Conservation (phyloP, 108 stramenopile genomes). For the Mediolabrus comicus region DNA sequence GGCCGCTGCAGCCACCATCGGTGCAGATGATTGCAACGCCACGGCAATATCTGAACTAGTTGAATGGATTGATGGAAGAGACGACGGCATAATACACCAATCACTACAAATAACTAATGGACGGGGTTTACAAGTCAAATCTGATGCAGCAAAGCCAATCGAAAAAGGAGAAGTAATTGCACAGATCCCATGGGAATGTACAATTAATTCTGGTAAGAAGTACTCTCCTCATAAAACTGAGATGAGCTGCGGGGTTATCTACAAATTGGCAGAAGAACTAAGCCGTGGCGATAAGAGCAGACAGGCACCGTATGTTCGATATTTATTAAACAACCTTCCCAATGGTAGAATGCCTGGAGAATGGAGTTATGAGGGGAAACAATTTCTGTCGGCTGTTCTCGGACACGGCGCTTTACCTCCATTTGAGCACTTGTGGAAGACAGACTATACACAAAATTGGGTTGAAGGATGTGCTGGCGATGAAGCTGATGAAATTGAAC, state of each 20-base stretch:
- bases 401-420: conserved; percentile 32
- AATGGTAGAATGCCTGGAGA: conserved; percentile 30
- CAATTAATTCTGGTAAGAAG: conserved; percentile 34
- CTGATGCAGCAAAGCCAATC: conserved; percentile 18
- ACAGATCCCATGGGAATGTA: conserved; percentile 38
- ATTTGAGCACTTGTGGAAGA: conserved; percentile 17
- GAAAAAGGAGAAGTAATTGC: conserved; percentile 38
- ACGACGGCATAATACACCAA: too few species aligned
- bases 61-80: too few species aligned
- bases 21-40: too few species aligned
- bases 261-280: conserved; percentile 38
- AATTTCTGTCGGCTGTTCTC: conserved; percentile 20
- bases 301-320: conserved; percentile 39
- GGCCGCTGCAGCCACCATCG: too few species aligned
- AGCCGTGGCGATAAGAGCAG: conserved; percentile 31
- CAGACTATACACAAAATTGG: conserved; percentile 5
- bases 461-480: conserved; percentile 13
- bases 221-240: conserved; percentile 8
- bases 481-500: not conserved
- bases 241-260: conserved; percentile 31
- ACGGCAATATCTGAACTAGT: too few species aligned
- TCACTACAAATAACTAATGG: too few species aligned
- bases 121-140: too few species aligned
- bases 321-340: conserved; percentile 34
- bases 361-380: conserved; percentile 21